Conservation (phyloP, 2,329 filamentous ascomycete genomes). For the Alternaria metachromatica region DNA sequence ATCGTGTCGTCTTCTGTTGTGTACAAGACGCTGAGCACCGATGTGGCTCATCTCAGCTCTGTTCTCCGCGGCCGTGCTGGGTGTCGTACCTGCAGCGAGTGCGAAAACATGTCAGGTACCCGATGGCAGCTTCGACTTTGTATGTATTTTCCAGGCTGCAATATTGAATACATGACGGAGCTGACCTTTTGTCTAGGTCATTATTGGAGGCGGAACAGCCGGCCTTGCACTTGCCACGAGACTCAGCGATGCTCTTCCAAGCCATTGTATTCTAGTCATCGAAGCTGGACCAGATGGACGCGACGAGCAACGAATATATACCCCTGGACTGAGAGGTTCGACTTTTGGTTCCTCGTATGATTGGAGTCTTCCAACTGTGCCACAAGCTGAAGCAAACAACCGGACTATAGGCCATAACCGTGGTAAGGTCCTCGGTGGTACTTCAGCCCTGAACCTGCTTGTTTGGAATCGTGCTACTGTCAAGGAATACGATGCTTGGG, state of each 20-base stretch:
- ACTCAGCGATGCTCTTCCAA: slow-evolving; percentile 36
- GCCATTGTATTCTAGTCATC: slow-evolving; percentile 23
- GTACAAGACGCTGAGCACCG: background rate
- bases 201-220: slow-evolving; percentile 29
- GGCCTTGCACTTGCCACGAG: slow-evolving; percentile 26
- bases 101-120: background rate
- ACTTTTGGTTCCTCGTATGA: slow-evolving; percentile 28
- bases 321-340: slow-evolving; percentile 28
- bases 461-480: slow-evolving; percentile 41
- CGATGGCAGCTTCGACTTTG: slow-evolving; percentile 2
- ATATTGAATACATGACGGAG: background rate
- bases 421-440: slow-evolving; percentile 43
- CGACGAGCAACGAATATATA: slow-evolving; percentile 26
- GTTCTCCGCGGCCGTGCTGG: background rate
- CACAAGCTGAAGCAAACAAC: slow-evolving; percentile 50
- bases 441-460: slow-evolving; percentile 45
- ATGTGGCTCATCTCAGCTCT: background rate
- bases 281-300: slow-evolving; percentile 35
- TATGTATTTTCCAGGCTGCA: background rate
- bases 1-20: background rate
- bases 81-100: background rate
- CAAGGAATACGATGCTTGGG: slow-evolving; percentile 60
- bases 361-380: slow-evolving; percentile 53
- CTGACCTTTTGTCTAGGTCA: slow-evolving; percentile 7
- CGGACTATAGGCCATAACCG: slow-evolving; percentile 20